Percentiles rank a stretch among this genome's conserved stretches.
Conservation (phyloP, 2,329 filamentous ascomycete genomes). For the Claviceps cyperi region DNA sequence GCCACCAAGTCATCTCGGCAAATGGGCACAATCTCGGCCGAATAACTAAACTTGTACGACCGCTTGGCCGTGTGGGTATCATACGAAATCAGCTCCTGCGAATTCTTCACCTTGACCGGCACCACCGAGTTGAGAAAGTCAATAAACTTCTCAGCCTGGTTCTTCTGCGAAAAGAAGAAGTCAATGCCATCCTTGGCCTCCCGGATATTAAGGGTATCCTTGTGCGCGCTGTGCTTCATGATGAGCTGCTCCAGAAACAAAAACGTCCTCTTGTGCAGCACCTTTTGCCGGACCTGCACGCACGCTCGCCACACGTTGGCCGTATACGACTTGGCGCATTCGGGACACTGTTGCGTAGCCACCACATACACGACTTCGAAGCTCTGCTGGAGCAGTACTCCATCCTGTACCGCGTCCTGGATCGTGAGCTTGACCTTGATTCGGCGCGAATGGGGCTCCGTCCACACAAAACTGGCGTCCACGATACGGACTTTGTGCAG, state of each 20-base stretch:
- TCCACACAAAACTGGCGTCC: constrained; percentile 95
- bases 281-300: constrained; percentile 93
- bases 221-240: constrained; percentile 81
- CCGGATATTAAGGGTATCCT: constrained; percentile 94
- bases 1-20: constrained; percentile 98
- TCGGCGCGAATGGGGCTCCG: constrained; percentile 85
- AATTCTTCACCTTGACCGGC: constrained; percentile 64
- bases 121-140: constrained; percentile 78
- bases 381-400: constrained; percentile 67
- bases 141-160: constrained; percentile 83
- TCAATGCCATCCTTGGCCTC: constrained; percentile 92
- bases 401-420: constrained; percentile 52
- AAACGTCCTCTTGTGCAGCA: constrained; percentile 75
- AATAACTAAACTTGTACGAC: constrained; percentile 91
- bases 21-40: constrained; percentile 78
- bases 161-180: constrained; percentile 82
- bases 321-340: constrained; percentile 91
- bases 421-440: constrained; percentile 93
- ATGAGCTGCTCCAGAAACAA: constrained; percentile 79
- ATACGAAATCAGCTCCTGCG: constrained; percentile 76
- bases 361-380: constrained; percentile 93
- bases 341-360: constrained; percentile 82
- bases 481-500: constrained; percentile 85
- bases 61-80: constrained; percentile 83
- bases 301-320: constrained; percentile 89